Percentiles rank a stretch among this genome's conserved stretches.
Evolutionary conservation across 768 basidiomycete genomes (phyloP).

Genomic region (Cystoderma amianthinum): DNA sequence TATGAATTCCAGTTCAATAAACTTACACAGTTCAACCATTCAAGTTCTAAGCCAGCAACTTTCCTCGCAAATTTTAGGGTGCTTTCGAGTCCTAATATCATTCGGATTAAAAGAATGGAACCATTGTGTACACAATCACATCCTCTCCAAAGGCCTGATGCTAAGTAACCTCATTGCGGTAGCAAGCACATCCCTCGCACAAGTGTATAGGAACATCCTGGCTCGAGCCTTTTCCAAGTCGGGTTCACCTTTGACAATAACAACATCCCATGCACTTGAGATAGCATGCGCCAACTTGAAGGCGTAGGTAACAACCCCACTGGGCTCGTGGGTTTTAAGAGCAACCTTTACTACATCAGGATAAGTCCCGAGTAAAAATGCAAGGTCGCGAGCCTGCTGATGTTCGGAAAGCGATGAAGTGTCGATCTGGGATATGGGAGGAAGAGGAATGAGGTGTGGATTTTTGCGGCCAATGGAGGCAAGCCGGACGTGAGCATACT

Average conservation of each 20-base stretch:
- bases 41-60: too few relatives aligned
- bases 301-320: conserved; percentile 84
- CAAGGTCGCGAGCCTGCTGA: conserved; percentile 72
- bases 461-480: conserved; percentile 87
- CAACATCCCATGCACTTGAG: conserved; percentile 86
- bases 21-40: too few relatives aligned
- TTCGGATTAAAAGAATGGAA: too few relatives aligned
- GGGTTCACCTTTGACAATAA: conserved; percentile 78
- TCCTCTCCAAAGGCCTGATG: conserved; percentile 85
- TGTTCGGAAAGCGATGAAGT: conserved; percentile 58
- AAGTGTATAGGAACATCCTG: conserved; percentile 83
- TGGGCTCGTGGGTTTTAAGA: conserved; percentile 80
- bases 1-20: too few relatives aligned
- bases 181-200: conserved; percentile 84
- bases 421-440: conserved; percentile 59
- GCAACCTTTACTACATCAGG: conserved; percentile 89
- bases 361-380: conserved; percentile 77
- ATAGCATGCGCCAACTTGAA: conserved; percentile 87
- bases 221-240: conserved; percentile 76
- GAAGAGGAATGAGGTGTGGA: conserved; percentile 74
- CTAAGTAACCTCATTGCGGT: conserved; percentile 84
- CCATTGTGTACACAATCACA: too few relatives aligned
- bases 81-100: too few relatives aligned
- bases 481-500: conserved; percentile 91
- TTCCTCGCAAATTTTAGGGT: too few relatives aligned